Evolutionary conservation across 495 filamentous ascomycete species (phyloP), one percentile per base, ranked within the genome.

Genomic region (Hypoxylon subgilvum): DNA sequence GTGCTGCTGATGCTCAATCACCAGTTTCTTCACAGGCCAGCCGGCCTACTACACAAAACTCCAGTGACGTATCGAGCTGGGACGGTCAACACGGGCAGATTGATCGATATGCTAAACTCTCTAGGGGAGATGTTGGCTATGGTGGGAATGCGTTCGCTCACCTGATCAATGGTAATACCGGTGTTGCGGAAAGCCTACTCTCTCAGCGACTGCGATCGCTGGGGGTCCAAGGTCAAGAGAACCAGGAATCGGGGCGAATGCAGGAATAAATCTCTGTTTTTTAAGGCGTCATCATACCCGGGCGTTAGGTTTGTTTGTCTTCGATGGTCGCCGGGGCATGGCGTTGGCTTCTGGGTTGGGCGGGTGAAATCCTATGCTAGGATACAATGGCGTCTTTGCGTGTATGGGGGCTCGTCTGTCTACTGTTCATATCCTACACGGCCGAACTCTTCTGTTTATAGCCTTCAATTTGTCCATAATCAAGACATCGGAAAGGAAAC

Each of bases 71-170:
- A 40, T 64, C 54, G 14, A 58, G 30, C 17, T 68, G 39, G 61
- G 52, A 19, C 41, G 56, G 60, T 43, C 38, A 35, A 7, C 25
- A 52, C 27, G 38, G 46, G 4, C 49, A 57, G 25, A 70, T 68
- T 18, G 74, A 70, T 31, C 64, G 73, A 16, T 88, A 90, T 62
- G 82, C 78, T 55, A 91, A 90, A 65, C 82, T 88, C 30, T 86
- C 64, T 65, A 88, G 80, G 64, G 86, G 82, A 12, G 86, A 89
- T 65, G 69, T 74, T 10, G 87, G 86, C 16, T 91, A 90, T 55
- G 85, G 82, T 4, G 86, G 85, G 7, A 82, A 86, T 58, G 74
- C 79, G 8, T 86, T 82, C 28, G 54, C 58, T 23, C 57, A 23
- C 9, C 62, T 65, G 7, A 67, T 68, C 27, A 63, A 66, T 36